phyloP scores from a whole-genome alignment of 257 asterid genomes.

The Nicotiana knightiana region DNA sequence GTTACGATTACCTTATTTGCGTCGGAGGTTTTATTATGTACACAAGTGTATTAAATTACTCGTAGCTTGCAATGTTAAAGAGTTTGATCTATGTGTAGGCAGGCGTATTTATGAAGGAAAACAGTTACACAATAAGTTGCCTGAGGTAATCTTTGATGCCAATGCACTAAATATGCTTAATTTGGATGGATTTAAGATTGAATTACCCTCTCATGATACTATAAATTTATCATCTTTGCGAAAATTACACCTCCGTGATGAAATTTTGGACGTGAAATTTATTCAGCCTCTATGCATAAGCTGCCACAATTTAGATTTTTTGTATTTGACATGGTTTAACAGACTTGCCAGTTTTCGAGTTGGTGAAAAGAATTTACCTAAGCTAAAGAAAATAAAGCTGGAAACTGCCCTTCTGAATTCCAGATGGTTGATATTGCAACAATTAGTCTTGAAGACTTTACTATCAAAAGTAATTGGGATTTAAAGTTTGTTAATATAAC shows the following conservation, averaged over 20 bases:
- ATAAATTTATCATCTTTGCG: background rate
- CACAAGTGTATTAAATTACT: background rate
- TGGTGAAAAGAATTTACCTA: background rate
- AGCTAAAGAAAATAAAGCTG: background rate
- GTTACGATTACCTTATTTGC: background rate
- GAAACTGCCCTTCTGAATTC: background rate
- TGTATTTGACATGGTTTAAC: background rate
- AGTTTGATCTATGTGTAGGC: background rate
- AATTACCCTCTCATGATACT: background rate
- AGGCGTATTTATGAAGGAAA: too few relatives aligned
- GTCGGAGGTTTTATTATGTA: background rate
- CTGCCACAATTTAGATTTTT: background rate
- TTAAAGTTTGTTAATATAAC: background rate
- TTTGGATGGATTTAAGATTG: background rate
- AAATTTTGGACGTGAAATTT: background rate
- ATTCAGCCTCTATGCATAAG: background rate
- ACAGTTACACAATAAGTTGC: background rate
- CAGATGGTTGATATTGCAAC: constrained; percentile 1
- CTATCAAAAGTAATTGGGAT: background rate
- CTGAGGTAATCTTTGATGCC: background rate
- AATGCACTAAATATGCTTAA: background rate
- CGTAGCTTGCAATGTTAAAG: background rate
- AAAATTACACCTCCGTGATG: background rate
- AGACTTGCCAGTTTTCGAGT: background rate
- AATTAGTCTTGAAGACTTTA: background rate